phyloP scores from a whole-genome alignment of 305 asterid genomes.

The Withania somnifera region DNA sequence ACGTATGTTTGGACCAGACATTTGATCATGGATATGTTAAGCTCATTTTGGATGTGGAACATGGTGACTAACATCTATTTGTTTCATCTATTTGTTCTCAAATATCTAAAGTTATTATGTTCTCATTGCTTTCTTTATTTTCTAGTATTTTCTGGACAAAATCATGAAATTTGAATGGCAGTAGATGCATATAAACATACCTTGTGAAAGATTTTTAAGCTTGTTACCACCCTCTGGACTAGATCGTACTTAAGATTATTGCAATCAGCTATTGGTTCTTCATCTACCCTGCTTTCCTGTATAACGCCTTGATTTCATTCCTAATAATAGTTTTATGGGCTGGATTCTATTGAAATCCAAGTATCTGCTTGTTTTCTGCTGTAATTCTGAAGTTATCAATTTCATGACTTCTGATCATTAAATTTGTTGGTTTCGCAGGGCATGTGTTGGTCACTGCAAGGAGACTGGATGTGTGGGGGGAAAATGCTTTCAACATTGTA shows the following conservation, averaged over 20 bases:
- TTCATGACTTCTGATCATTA: slow-evolving; percentile 6
- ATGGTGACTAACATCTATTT: neutral
- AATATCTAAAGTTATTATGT: neutral
- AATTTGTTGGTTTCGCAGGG: slow-evolving; percentile 36
- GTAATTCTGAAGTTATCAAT: neutral
- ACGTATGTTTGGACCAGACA: neutral
- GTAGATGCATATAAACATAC: neutral
- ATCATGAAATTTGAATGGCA: neutral
- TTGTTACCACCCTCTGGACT: too few relatives aligned
- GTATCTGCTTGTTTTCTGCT: neutral
- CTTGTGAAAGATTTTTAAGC: neutral
- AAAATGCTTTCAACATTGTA: slow-evolving; percentile 80
- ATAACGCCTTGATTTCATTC: neutral
- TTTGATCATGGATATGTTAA: neutral
- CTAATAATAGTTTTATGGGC: neutral
- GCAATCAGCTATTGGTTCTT: neutral
- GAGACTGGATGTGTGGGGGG: slow-evolving; percentile 84
- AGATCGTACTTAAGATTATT: neutral
- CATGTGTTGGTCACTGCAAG: slow-evolving; percentile 70
- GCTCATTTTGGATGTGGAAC: neutral
- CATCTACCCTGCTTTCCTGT: neutral
- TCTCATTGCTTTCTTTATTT: neutral
- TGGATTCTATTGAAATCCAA: neutral
- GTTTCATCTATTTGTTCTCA: neutral
- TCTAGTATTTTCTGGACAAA: neutral